Conservation (phyloP, 106 monocot genomes). For the Amphibolis antarctica region DNA sequence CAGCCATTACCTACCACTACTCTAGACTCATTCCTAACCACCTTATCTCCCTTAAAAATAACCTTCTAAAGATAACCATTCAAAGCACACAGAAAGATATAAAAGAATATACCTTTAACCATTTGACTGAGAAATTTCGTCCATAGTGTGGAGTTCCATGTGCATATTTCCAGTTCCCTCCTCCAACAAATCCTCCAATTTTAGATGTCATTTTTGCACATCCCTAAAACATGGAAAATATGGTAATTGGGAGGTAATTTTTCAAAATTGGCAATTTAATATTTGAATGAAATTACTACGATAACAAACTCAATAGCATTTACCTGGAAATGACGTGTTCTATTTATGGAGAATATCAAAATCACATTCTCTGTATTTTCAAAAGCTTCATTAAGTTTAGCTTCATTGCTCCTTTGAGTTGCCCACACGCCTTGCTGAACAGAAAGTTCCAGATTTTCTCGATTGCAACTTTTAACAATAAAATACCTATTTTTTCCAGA, state of each 20-base stretch:
- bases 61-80: too few species aligned
- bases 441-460: constrained; percentile 98
- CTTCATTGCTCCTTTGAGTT: constrained; percentile 97
- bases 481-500: constrained; percentile 73
- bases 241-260: neutral
- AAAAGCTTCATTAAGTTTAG: constrained; percentile 99
- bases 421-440: constrained; percentile 99
- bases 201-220: constrained; percentile 99
- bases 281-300: too few species aligned
- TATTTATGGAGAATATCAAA: constrained; percentile 95
- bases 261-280: neutral
- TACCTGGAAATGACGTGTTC: constrained; percentile 98
- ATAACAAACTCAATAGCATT: too few species aligned
- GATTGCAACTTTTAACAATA: constrained; percentile 99
- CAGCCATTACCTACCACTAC: too few species aligned
- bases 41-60: too few species aligned
- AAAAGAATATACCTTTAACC: constrained; percentile 67
- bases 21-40: too few species aligned
- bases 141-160: constrained; percentile 99
- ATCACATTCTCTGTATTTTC: constrained; percentile 91
- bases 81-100: too few species aligned
- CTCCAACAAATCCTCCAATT: constrained; percentile 96
- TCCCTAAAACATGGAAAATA: constrained; percentile 34
- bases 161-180: constrained; percentile 98
- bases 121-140: constrained; percentile 90